Percentiles rank a stretch among this genome's conserved stretches.
Evolutionary conservation across 768 basidiomycete genomes (phyloP).

Genomic region (Tulasnella sp.): DNA sequence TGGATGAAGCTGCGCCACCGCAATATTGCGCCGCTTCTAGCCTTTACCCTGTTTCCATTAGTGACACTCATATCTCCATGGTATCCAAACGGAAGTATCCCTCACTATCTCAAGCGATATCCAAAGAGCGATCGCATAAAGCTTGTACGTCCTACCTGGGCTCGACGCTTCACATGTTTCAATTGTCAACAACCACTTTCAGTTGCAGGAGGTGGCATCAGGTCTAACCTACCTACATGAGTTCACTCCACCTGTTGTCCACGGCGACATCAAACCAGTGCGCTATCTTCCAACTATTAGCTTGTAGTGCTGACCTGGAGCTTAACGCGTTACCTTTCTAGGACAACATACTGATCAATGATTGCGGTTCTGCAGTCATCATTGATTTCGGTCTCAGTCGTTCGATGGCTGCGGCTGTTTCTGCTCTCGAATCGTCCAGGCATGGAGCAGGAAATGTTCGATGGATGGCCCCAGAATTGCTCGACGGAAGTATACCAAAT

Average conservation of each 20-base stretch:
- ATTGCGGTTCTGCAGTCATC: slow-evolving; percentile 12
- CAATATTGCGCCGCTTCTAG: neutral
- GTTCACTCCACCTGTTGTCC: neutral
- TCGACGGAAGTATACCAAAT: neutral
- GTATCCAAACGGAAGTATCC: neutral
- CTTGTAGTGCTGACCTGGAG: neutral
- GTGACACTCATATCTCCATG: neutral
- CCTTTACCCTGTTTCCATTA: neutral
- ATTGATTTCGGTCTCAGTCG: slow-evolving; percentile 32
- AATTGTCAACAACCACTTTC: neutral
- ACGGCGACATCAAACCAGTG: slow-evolving; percentile 23
- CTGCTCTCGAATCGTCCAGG: neutral
- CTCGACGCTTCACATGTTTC: too few species aligned
- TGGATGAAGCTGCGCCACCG: neutral
- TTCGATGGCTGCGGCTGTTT: neutral
- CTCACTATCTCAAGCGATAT: neutral
- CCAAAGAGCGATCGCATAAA: neutral
- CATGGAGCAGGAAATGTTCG: neutral
- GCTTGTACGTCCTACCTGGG: neutral
- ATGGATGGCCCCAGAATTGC: slow-evolving; percentile 4
- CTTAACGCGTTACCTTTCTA: neutral
- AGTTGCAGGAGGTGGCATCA: slow-evolving; percentile 18
- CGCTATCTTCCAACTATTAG: neutral
- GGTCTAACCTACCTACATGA: slow-evolving; percentile 17
- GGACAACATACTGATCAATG: slow-evolving; percentile 28